Conservation (phyloP, 106 monocot genomes). For the Apostasia ramifera region DNA sequence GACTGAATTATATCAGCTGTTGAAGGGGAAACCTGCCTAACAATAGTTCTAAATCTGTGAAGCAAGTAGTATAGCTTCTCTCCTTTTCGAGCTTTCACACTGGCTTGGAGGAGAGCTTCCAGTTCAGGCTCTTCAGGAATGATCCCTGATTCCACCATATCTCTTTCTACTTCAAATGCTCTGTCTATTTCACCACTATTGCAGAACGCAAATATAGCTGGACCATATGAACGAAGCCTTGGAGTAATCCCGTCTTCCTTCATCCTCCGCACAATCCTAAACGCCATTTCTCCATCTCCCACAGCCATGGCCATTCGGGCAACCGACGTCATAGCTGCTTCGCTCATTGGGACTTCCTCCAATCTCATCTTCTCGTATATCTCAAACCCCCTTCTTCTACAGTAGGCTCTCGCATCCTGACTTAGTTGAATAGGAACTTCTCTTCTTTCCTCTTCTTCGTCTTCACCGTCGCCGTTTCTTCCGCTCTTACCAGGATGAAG, state of each 20-base stretch:
- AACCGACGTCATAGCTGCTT: slow-evolving; percentile 70
- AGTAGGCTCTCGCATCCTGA: slow-evolving; percentile 44
- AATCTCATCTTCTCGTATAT: slow-evolving; percentile 60
- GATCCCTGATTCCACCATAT: slow-evolving; percentile 53
- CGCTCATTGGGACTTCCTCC: slow-evolving; percentile 35
- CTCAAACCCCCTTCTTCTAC: slow-evolving; percentile 51
- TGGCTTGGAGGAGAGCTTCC: slow-evolving; percentile 47
- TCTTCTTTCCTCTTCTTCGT: neutral
- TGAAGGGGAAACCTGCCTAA: slow-evolving; percentile 50
- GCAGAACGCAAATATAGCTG: slow-evolving; percentile 50
- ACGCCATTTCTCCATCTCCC: slow-evolving; percentile 55
- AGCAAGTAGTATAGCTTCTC: slow-evolving; percentile 61
- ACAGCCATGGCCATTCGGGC: slow-evolving; percentile 65
- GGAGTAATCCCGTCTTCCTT: slow-evolving; percentile 29
- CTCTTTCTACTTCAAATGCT: slow-evolving; percentile 59
- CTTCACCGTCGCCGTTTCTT: neutral
- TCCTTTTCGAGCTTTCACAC: slow-evolving; percentile 32
- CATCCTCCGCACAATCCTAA: slow-evolving; percentile 49
- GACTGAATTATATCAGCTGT: slow-evolving; percentile 45
- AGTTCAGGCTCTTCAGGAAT: slow-evolving; percentile 64
- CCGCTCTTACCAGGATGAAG: slow-evolving; percentile 68
- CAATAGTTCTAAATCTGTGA: slow-evolving; percentile 58
- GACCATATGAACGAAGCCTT: slow-evolving; percentile 59
- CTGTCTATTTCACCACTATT: slow-evolving; percentile 40
- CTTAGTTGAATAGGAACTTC: slow-evolving; percentile 26